Base-by-base conservation (phyloP, 768 basidiomycete genomes). In the Tricholoma bakamatsutake region DNA sequence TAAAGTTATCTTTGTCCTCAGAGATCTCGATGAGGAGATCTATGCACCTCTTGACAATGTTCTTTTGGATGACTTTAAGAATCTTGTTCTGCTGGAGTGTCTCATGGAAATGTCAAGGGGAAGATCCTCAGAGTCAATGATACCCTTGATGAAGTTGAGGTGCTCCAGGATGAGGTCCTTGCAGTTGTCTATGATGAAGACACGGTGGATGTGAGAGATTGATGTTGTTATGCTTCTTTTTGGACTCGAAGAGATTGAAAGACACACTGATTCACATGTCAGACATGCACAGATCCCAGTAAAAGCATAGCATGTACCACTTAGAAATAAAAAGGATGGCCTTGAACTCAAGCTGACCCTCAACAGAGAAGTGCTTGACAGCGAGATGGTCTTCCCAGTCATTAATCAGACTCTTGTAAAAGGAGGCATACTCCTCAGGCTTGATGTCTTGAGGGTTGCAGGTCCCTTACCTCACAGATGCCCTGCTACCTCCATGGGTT, bases 201-300 rank as follows among this genome's bases (percentile, higher is more conserved):
- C 96, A 55, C 97, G 93, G 80, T 96, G 93, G 65, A 99, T 96
- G 71, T 98, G n/a, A 99, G 71, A 99, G 94, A 79, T 99, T 99
- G 84, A 99, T 98, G 89, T 98, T 98, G 84, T 98, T 98, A 67
- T 95, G 92, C 85, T 98, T 98, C 90, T 98, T 98, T 89, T 99
- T 98, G 58, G 90, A 91, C 80, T 99, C 97, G 78, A 99, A 99
- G 71, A 99, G 88, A 69, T 99, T 96, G 75, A 98, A 98, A 52
- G 97, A 97, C 43, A 96, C 97, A 58, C 94, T 94, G 48, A 43
- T 18, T 52, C 34, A 9, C 33, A 55, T 60, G 33, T 60, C 53
- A 47, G 54, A 59, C 11, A 63, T 53, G n/a, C n/a, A n/a, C n/a
- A n/a, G n/a, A 30, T 10, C 24, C 12, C n/a, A n/a, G 18, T 11